Conservation (phyloP, 306 rosid species). For the Morella rubra region DNA sequence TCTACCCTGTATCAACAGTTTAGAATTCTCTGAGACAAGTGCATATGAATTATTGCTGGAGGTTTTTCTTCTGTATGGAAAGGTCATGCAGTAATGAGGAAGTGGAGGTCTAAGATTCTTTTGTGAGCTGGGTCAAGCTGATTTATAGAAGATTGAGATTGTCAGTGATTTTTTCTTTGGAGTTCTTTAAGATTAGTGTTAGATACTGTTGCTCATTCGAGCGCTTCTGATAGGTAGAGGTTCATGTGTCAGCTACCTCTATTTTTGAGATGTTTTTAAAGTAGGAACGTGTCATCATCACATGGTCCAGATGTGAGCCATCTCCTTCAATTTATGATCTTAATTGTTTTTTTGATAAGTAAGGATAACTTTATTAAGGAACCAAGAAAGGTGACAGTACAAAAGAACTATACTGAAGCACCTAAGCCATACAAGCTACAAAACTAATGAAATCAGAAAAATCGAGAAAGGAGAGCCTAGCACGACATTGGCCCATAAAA, state of each 20-base stretch:
- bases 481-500: no score
- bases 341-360: no score
- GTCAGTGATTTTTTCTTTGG: not conserved
- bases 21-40: not conserved
- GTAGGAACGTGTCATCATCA: no score
- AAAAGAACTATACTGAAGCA: no score
- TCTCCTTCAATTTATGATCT: no score
- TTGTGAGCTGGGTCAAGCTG: not conserved
- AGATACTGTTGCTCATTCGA: not conserved
- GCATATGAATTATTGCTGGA: not conserved
- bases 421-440: no score
- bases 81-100: not conserved
- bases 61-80: not conserved
- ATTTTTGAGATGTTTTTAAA: not conserved
- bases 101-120: not conserved
- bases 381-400: no score
- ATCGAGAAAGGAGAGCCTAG: no score
- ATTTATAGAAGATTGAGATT: constrained; percentile 7
- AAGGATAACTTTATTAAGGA: no score
- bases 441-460: no score
- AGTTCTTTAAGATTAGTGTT: not conserved
- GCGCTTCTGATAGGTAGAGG: not conserved
- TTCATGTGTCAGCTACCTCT: no score
- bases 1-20: not conserved
- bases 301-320: no score